Conservation (phyloP, 169 alveolate genomes). For the Babesia divergens region DNA sequence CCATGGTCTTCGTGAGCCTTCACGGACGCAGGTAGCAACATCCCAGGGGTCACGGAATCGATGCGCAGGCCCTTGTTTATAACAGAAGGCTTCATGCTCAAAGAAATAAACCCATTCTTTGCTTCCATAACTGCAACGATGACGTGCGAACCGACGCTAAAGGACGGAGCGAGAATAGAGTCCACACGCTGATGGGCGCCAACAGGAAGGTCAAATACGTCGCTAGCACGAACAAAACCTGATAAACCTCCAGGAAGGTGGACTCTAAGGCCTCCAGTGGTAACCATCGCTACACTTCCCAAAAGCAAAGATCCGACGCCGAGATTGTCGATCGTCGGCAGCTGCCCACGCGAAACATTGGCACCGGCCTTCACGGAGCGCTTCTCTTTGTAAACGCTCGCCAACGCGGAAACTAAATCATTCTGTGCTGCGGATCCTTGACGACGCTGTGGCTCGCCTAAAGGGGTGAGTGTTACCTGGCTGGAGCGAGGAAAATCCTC, state of each 20-base stretch:
- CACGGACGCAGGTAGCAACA: constrained; percentile 51
- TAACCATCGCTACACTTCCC: constrained; percentile 60
- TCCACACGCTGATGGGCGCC: constrained; percentile 3
- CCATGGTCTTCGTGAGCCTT: constrained; percentile 60
- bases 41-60: constrained; percentile 28
- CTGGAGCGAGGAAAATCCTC: constrained; percentile 63
- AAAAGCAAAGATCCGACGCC: constrained; percentile 49
- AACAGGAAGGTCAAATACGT: constrained; percentile 22
- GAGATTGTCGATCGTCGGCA: constrained; percentile 43
- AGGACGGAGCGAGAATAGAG: background rate
- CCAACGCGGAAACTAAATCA: background rate
- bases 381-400: background rate
- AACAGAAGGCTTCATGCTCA: constrained; percentile 57
- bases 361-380: constrained; percentile 2
- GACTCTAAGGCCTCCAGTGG: constrained; percentile 38
- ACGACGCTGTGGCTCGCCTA: constrained; percentile 18
- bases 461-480: constrained; percentile 18
- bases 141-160: constrained; percentile 55
- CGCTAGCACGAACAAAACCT: constrained; percentile 52
- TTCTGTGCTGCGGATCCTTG: background rate
- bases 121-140: constrained; percentile 60
- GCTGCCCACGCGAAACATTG: background rate
- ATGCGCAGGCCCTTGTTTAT: constrained; percentile 36
- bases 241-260: constrained; percentile 41
- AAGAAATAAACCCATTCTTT: constrained; percentile 9